Evolutionary conservation across 2,329 filamentous ascomycete genomes (phyloP), one percentile per base, ranked within the genome.

Genomic region (Paecilomyces variotii): DNA sequence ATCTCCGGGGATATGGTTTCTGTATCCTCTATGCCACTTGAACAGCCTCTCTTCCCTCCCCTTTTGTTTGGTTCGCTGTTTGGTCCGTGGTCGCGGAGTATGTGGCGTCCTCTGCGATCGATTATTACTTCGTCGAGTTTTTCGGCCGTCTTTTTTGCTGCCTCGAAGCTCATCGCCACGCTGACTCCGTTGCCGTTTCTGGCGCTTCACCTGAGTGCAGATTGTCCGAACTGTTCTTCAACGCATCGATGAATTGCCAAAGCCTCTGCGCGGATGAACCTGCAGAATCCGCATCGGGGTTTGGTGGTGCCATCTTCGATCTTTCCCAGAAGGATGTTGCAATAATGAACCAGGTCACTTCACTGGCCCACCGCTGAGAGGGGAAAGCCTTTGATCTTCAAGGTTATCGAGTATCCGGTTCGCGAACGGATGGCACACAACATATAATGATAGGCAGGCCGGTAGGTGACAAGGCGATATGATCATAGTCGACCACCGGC

Each of bases 171-270:
- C 50, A 57, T 61, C 61, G 34, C 57, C 55, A 19, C 30, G 53
- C 26, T 61, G 60, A 19, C 32, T 52, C 6, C 61, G 57, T 19
- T 32, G 53, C 7, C 61, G 61, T 56, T 74, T 76, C 53, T 74
- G 72, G 24, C 72, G 72, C 55, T 75, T 76, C 39, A 76, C 74
- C 60, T 70, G 71, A 1, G 73, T 76, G 51, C 1, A 74, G 62
- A 50, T 75, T 76, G 54, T 61, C 65, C 25, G 72, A 66, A 55
- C 67, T 70, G 52, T 72, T 70, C 56, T 70, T 66, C 9, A 70
- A 75, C 58, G 70, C 66, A 60, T 77, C 74, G 56, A 76, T 75
- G 57, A 77, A 77, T 59, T 75, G 72, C 67, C 74, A 76, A 32
- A 70, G 67, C 53, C 58, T 63, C 34, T 61, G 64, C n/a, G 12